Base-by-base conservation (phyloP, 2,329 filamentous ascomycete species). In the Lachnum nothofagi region DNA sequence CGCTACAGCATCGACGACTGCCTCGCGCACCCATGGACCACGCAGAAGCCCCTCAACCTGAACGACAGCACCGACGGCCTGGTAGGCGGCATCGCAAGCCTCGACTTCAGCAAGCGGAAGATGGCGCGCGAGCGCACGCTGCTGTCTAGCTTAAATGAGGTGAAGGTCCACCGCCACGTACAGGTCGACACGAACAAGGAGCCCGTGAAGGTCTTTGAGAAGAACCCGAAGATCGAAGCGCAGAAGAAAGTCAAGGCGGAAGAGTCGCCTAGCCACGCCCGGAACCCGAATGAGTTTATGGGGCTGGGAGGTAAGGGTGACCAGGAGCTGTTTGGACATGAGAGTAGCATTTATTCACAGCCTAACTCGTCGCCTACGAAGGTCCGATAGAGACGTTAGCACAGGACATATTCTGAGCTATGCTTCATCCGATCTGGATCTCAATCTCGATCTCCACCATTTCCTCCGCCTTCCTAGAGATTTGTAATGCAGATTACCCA, bases 31-130 rank as follows among this genome's bases (percentile, higher is more conserved):
- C 90, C 91, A 0, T 98, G 93, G 93, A 80, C 89, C 46, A 89
- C 82, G 0, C 77, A 81, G 54, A 78, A 70, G 34, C 55, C 66
- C 12, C 72, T 79, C 29, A 82, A 77, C 52, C 74, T 85, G 24
- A 83, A 83, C 53, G 91, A 96, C 70, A 95, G 90, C 69, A 96
- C 91, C 14, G 90, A 94, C 63, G 91, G 91, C 5, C 76, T 98
- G 19, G 91, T 93, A 0, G 88, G 88, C n/a, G 90, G 87, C 25
- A 80, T 98, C 58, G 82, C 82, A 20, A 79, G 80, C 9, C 77
- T 98, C 8, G 89, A 93, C 58, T 91, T 98, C 65, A 82, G 85
- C 22, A 86, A 85, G 60, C 83, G 91, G 56, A 93, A 91, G 55
- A 71, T 89, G 0, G 73, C 78, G 22, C 82, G 93, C 12, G 88